Evolutionary conservation across 2,329 filamentous ascomycete genomes (phyloP).

Genomic region (Drechslerella coelobrocha): DNA sequence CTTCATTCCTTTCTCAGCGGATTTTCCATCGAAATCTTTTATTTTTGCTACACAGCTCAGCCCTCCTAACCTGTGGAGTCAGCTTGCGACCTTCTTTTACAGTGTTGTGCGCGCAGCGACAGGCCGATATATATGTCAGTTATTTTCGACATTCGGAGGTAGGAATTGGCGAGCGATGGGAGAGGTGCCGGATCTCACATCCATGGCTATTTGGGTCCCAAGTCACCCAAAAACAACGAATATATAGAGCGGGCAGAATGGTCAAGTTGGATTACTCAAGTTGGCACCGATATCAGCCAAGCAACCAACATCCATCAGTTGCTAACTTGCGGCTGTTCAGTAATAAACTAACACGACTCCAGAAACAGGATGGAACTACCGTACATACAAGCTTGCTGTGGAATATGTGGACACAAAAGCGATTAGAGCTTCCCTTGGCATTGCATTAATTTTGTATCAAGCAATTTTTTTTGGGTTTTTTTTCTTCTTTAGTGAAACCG

Average conservation of each 20-base stretch:
- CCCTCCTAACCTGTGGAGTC: constrained; percentile 20
- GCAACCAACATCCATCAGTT: not conserved
- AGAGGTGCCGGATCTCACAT: not conserved
- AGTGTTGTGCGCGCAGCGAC: constrained; percentile 20
- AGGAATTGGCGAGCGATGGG: constrained; percentile 19
- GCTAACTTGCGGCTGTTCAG: not conserved
- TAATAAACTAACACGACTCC: not conserved
- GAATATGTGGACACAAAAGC: not conserved
- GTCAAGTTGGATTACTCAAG: too few species aligned
- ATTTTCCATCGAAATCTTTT: constrained; percentile 38
- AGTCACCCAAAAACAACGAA: not conserved
- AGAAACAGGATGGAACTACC: not conserved
- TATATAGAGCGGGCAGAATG: constrained; percentile 36
- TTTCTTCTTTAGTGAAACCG: too few species aligned
- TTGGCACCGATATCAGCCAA: too few species aligned
- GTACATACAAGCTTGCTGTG: not conserved
- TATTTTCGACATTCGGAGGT: constrained; percentile 45
- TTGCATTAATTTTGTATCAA: not conserved
- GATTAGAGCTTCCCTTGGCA: not conserved
- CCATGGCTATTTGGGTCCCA: constrained; percentile 9
- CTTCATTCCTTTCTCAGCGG: constrained; percentile 26
- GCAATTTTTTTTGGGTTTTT: not conserved
- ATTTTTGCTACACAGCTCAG: constrained; percentile 18
- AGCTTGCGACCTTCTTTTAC: constrained; percentile 21
- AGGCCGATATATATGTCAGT: constrained; percentile 38